These are phyloP conservation scores for Oldenlandia corymbosa DNA, from an alignment of 257 asterid genomes.

Conservation along the genomic window DNA sequence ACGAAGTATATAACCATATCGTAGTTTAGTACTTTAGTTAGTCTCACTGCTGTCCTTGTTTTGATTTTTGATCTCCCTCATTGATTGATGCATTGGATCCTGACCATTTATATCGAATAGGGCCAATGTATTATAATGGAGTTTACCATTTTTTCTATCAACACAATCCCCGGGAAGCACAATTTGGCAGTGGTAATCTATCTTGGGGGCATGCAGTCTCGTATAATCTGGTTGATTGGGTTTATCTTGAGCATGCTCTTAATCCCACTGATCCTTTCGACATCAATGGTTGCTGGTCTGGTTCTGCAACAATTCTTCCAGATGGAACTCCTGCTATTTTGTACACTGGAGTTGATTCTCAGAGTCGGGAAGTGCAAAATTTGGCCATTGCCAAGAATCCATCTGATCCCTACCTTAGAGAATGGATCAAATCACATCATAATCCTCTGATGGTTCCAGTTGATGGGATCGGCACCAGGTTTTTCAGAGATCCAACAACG, in stretches of 20 bases:
- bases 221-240: conserved; percentile 65
- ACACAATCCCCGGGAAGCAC: conserved; percentile 70
- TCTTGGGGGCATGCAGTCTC: conserved; percentile 91
- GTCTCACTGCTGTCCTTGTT: no score
- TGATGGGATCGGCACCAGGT: conserved; percentile 23
- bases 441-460: conserved; percentile 54
- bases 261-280: conserved; percentile 63
- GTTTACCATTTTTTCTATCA: conserved; percentile 82
- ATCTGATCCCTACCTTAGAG: conserved; percentile 54
- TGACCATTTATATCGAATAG: conserved; percentile 37
- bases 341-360: conserved; percentile 57
- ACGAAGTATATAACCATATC: no score
- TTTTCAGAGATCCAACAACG: conserved; percentile 76
- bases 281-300: conserved; percentile 64
- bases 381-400: conserved; percentile 50
- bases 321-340: conserved; percentile 57
- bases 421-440: conserved; percentile 58
- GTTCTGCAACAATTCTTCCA: conserved; percentile 71
- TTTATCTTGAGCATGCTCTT: conserved; percentile 47
- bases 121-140: conserved; percentile 79
- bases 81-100: neutral
- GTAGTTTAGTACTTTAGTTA: no score
- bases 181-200: conserved; percentile 45
- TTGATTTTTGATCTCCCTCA: no score
- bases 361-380: conserved; percentile 57